Evolutionary conservation across 495 filamentous ascomycete genomes (phyloP).

Genomic region (Penicillium roqueforti): DNA sequence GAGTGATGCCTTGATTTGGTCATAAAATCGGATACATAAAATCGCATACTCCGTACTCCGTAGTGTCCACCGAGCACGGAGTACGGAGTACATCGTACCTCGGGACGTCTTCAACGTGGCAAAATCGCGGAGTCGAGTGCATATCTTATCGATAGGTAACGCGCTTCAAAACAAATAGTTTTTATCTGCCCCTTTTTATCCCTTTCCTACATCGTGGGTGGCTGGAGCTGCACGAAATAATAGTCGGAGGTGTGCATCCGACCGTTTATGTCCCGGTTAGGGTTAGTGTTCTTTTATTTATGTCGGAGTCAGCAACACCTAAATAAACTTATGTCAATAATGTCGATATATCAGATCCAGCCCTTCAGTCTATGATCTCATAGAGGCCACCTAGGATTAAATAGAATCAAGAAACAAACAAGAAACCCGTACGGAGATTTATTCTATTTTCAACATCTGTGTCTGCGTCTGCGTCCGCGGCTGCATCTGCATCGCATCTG

Average conservation of each 20-base stretch:
- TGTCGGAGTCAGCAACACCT: neutral
- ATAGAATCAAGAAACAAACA: neutral
- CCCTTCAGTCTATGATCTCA: conserved; percentile 2
- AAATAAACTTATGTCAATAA: neutral
- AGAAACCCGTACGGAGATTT: neutral
- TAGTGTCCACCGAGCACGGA: neutral
- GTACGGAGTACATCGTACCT: neutral
- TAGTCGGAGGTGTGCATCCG: neutral
- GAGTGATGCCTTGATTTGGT: too few relatives aligned
- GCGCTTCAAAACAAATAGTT: neutral
- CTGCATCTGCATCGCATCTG: conserved; percentile 2
- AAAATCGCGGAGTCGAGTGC: conserved; percentile 19
- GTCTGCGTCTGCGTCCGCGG: neutral
- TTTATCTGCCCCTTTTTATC: neutral
- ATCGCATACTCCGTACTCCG: too few relatives aligned
- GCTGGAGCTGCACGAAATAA: conserved; percentile 11
- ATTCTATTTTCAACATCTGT: neutral
- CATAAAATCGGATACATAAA: too few relatives aligned
- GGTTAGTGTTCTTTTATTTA: neutral
- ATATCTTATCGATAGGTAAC: conserved; percentile 6
- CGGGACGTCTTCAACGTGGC: conserved; percentile 20
- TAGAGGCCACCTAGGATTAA: neutral
- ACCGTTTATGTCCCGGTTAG: neutral
- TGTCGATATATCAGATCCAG: too few relatives aligned
- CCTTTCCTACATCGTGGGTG: conserved; percentile 3